Evolutionary conservation across 208 protist genomes (phyloP).

Genomic region (Acanthamoeba sp.): DNA sequence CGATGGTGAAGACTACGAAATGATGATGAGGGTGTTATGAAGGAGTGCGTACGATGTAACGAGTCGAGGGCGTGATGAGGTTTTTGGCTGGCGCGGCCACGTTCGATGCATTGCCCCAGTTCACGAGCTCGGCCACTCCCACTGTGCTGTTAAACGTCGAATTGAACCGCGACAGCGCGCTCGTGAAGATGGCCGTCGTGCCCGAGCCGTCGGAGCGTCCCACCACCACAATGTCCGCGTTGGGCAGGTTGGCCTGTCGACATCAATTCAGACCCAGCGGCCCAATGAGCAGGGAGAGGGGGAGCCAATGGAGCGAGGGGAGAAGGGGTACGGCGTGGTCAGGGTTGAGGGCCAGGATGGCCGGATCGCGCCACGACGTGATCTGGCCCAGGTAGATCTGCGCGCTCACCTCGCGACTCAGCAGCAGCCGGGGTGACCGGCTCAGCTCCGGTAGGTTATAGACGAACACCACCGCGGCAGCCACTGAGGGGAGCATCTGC

Average conservation of each 20-base stretch:
- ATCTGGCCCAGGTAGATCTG: slow-evolving; percentile 41
- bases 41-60: background rate
- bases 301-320: too few species aligned
- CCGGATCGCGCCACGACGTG: background rate
- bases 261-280: too few species aligned
- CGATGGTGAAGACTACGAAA: too few species aligned
- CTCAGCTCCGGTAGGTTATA: slow-evolving; percentile 4
- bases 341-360: slow-evolving; percentile 37
- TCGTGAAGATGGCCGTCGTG: slow-evolving; percentile 45
- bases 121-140: background rate
- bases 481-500: background rate
- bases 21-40: too few species aligned
- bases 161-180: background rate
- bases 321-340: background rate
- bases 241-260: background rate
- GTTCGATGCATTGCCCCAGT: background rate
- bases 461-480: background rate
- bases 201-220: background rate
- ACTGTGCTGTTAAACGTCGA: background rate
- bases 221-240: background rate
- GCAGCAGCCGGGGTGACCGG: background rate
- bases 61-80: background rate
- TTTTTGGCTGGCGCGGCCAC: background rate
- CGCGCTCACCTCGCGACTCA: background rate
- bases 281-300: too few species aligned